A percentile compares a stretch with the other conserved stretches of the same genome.
Evolutionary conservation across 2,329 filamentous ascomycete genomes (phyloP).

Genomic region (Aureobasidium sp.): DNA sequence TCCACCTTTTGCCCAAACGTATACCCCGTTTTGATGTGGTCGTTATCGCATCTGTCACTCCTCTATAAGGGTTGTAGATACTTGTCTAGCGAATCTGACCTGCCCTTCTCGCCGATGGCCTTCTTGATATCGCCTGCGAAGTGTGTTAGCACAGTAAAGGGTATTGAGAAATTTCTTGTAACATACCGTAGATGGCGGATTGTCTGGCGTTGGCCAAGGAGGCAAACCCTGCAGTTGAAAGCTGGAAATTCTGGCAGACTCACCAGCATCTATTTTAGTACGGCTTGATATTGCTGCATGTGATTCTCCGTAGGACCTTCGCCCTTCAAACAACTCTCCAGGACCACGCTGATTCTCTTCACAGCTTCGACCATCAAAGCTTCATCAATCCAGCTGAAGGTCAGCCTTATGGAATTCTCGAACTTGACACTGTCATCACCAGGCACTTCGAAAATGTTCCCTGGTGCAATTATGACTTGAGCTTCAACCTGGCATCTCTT

Average conservation of each 20-base stretch:
- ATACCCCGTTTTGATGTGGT: slow-evolving; percentile 2
- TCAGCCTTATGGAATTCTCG: slow-evolving; percentile 55
- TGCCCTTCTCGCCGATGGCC: slow-evolving; percentile 60
- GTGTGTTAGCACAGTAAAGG: neutral
- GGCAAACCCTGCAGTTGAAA: slow-evolving; percentile 46
- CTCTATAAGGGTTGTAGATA: neutral
- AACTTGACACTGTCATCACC: slow-evolving; percentile 48
- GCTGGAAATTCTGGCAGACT: neutral
- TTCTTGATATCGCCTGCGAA: slow-evolving; percentile 20
- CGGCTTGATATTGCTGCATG: neutral
- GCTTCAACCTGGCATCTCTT: slow-evolving; percentile 54
- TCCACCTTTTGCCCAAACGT: neutral
- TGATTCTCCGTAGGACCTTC: neutral
- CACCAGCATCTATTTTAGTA: neutral
- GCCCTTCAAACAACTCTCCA: slow-evolving; percentile 29
- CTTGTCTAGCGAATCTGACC: slow-evolving; percentile 57
- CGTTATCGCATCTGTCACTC: neutral
- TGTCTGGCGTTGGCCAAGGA: slow-evolving; percentile 71
- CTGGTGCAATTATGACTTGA: slow-evolving; percentile 61
- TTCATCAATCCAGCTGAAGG: slow-evolving; percentile 67
- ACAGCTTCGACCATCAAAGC: slow-evolving; percentile 61
- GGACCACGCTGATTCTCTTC: slow-evolving; percentile 50
- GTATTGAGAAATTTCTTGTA: slow-evolving; percentile 34
- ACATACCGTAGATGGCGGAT: slow-evolving; percentile 50
- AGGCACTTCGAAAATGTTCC: slow-evolving; percentile 58